Evolutionary conservation across 345 rosid species (phyloP).

Genomic region (Eucalyptus leucophloia): DNA sequence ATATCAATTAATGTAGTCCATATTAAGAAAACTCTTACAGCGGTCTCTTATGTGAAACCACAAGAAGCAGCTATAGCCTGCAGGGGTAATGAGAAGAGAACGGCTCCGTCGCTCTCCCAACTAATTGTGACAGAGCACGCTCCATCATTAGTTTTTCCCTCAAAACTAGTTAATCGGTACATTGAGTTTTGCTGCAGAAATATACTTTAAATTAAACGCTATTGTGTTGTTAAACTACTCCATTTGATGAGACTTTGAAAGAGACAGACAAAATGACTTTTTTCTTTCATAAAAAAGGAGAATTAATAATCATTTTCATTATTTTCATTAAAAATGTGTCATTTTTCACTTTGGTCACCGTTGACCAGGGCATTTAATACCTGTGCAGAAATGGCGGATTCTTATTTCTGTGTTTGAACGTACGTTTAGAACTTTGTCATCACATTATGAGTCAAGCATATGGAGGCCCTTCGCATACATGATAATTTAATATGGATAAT

Average conservation of each 20-base stretch:
- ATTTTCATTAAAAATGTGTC: not conserved
- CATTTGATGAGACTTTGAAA: too few relatives aligned
- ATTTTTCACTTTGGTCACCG: not conserved
- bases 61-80: too few relatives aligned
- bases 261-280: not conserved
- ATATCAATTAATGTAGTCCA: too few relatives aligned
- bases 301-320: not conserved
- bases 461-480: not conserved
- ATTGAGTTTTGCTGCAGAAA: too few relatives aligned
- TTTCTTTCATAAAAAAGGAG: not conserved
- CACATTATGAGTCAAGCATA: not conserved
- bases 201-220: too few relatives aligned
- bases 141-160: not conserved
- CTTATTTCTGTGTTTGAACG: not conserved
- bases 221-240: too few relatives aligned
- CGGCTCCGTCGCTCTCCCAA: too few relatives aligned
- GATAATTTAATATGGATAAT: not conserved
- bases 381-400: not conserved
- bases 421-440: not conserved
- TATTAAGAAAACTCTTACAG: too few relatives aligned
- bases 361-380: not conserved
- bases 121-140: too few relatives aligned
- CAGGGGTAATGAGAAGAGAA: not conserved
- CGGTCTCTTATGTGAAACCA: too few relatives aligned
- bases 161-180: not conserved